Evolutionary conservation across 179 eudicot species (phyloP).

Genomic region (Drosera spatulata): DNA sequence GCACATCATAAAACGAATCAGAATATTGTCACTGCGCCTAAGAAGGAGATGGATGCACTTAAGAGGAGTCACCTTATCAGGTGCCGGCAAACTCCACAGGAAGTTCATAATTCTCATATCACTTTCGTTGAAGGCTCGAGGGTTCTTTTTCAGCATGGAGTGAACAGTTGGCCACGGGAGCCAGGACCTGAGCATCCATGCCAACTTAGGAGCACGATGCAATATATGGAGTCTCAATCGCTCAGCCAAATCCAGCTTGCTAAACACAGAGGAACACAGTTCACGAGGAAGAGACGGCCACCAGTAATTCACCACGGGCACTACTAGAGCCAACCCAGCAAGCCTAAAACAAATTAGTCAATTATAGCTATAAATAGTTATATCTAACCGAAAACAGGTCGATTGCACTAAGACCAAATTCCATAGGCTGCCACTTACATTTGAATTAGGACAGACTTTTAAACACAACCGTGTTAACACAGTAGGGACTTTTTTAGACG

Average conservation of each 20-base stretch:
- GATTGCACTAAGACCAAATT: too few species aligned
- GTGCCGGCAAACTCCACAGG: constrained; percentile 14
- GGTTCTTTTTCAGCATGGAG: constrained; percentile 10
- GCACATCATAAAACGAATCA: neutral
- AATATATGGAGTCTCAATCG: constrained; percentile 14
- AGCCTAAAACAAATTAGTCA: constrained; percentile 14
- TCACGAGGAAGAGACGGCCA: constrained; percentile 33
- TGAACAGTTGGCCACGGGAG: constrained; percentile 14
- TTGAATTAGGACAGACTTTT: too few species aligned
- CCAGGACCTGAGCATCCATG: constrained; percentile 19
- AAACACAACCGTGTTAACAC: too few species aligned
- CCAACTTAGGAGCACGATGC: constrained; percentile 20
- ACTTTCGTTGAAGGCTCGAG: constrained; percentile 20
- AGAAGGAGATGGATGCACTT: too few species aligned
- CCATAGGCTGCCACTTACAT: too few species aligned
- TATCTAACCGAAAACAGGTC: too few species aligned
- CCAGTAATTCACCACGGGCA: constrained; percentile 29
- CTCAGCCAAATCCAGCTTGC: constrained; percentile 7
- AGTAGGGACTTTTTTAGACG: too few species aligned
- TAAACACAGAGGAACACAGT: constrained; percentile 6
- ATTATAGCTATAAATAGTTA: neutral
- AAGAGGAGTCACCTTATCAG: constrained; percentile 20
- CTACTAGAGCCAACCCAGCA: constrained; percentile 19
- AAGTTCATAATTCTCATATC: constrained; percentile 28
- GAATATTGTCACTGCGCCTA: too few species aligned